Evolutionary conservation across 768 basidiomycete species (phyloP).

Genomic region (Tylopilus cervinicoccineus): DNA sequence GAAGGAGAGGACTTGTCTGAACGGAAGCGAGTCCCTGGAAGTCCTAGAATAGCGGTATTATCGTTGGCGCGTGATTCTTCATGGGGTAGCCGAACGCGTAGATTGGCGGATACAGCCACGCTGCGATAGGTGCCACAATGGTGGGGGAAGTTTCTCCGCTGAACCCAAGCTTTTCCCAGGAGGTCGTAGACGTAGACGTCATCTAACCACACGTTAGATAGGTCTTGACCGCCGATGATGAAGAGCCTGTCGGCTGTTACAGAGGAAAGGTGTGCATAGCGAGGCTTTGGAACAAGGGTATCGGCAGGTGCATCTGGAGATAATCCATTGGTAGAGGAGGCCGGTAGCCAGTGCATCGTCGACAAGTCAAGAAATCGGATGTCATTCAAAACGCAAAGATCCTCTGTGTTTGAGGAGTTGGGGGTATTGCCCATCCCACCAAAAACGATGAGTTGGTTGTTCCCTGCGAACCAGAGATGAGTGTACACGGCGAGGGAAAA

Average conservation of each 20-base stretch:
- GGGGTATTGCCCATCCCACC: conserved; percentile 91
- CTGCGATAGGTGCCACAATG: conserved; percentile 96
- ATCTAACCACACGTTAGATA: conserved; percentile 90
- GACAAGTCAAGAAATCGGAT: conserved; percentile 84
- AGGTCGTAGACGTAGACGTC: conserved; percentile 91
- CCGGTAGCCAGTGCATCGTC: conserved; percentile 67
- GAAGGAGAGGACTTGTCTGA: conserved; percentile 39
- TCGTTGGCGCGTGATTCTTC: conserved; percentile 48
- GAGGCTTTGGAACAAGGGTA: conserved; percentile 66
- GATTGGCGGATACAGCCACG: conserved; percentile 75
- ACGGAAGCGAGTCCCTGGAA: conserved; percentile 57
- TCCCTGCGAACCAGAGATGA: conserved; percentile 46
- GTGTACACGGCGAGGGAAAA: conserved; percentile 1
- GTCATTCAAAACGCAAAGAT: conserved; percentile 90
- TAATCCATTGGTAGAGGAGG: conserved; percentile 25
- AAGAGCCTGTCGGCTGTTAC: conserved; percentile 81
- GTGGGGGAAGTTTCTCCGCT: conserved; percentile 76
- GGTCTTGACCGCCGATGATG: conserved; percentile 93
- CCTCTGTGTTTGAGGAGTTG: conserved; percentile 66
- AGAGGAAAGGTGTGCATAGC: conserved; percentile 93
- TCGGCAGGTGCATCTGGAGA: conserved; percentile 39
- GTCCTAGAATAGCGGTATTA: conserved; percentile 43
- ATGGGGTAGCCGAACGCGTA: conserved; percentile 63
- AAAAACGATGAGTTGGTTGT: conserved; percentile 86
- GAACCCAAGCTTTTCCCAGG: conserved; percentile 67